Conservation (phyloP, 768 basidiomycete genomes). For the Suillus clintonianus region DNA sequence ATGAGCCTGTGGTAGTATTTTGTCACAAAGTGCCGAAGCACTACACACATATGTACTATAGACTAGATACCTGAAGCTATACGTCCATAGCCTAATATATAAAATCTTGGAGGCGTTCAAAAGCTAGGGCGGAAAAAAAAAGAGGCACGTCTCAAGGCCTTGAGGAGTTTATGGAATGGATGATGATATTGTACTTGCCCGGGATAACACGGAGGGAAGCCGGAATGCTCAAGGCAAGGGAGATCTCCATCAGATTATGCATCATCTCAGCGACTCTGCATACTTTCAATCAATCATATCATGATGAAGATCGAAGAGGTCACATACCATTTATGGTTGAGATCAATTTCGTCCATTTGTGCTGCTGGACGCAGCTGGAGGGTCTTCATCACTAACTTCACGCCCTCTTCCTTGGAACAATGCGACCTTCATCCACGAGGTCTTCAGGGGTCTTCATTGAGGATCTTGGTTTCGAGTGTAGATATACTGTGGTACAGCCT, state of each 20-base stretch:
- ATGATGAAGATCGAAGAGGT: conserved; percentile 5
- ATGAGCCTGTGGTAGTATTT: too few relatives aligned
- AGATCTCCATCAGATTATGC: conserved; percentile 83
- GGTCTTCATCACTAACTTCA: conserved; percentile 49
- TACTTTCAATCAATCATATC: conserved; percentile 13
- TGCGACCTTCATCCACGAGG: conserved; percentile 41
- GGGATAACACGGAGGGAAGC: conserved; percentile 88
- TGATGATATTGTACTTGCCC: conserved; percentile 93
- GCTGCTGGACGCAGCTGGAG: conserved; percentile 70
- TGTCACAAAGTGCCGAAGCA: too few relatives aligned
- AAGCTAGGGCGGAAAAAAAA: conserved; percentile 60
- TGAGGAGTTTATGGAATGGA: conserved; percentile 87
- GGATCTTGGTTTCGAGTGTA: conserved; percentile 73
- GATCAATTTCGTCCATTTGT: conserved; percentile 74
- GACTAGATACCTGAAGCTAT: too few relatives aligned
- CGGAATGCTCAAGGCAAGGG: conserved; percentile 84
- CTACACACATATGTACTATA: too few relatives aligned
- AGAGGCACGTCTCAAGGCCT: conserved; percentile 85
- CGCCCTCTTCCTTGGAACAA: conserved; percentile 36
- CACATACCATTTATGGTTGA: conserved; percentile 83
- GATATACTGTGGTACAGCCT: too few relatives aligned
- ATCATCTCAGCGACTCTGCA: conserved; percentile 88
- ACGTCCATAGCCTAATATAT: too few relatives aligned
- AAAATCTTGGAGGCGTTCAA: conserved; percentile 92
- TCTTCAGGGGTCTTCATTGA: conserved; percentile 62